phyloP scores from a whole-genome alignment of 495 filamentous ascomycete genomes.

The Xylaria flabelliformis region DNA sequence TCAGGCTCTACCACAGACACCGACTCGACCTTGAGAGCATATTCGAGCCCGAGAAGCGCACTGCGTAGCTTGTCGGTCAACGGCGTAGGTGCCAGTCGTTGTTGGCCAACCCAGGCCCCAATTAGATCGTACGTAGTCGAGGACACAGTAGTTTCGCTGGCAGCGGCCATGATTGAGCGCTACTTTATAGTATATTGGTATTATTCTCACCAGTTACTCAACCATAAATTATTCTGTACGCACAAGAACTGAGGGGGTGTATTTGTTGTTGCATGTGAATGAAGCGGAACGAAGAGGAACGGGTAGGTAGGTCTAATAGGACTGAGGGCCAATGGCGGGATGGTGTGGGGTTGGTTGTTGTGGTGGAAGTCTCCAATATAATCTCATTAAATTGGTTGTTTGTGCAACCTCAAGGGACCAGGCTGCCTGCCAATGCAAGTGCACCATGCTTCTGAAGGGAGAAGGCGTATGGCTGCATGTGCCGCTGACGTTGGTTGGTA shows the following conservation, averaged over 20 bases:
- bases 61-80: conserved; percentile 42
- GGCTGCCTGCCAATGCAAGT: background rate
- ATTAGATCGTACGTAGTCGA: conserved; percentile 38
- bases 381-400: background rate
- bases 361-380: conserved; percentile 5
- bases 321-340: background rate
- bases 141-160: conserved; percentile 18
- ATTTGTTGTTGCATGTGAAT: background rate
- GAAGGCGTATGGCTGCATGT: background rate
- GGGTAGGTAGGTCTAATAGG: background rate
- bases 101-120: conserved; percentile 45
- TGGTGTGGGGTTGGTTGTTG: background rate
- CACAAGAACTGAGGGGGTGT: background rate
- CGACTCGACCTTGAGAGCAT: conserved; percentile 28
- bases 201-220: too few species aligned
- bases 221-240: background rate
- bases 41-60: conserved; percentile 41
- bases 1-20: conserved; percentile 34
- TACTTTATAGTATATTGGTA: background rate
- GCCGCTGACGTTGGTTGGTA: background rate
- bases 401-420: background rate
- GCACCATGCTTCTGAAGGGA: background rate
- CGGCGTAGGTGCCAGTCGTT: conserved; percentile 37
- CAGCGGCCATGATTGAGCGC: conserved; percentile 3
- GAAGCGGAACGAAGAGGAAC: background rate